Percentiles rank a stretch among this genome's conserved stretches.
Conservation (phyloP, 345 rosid species). For the Passiflora organensis region DNA sequence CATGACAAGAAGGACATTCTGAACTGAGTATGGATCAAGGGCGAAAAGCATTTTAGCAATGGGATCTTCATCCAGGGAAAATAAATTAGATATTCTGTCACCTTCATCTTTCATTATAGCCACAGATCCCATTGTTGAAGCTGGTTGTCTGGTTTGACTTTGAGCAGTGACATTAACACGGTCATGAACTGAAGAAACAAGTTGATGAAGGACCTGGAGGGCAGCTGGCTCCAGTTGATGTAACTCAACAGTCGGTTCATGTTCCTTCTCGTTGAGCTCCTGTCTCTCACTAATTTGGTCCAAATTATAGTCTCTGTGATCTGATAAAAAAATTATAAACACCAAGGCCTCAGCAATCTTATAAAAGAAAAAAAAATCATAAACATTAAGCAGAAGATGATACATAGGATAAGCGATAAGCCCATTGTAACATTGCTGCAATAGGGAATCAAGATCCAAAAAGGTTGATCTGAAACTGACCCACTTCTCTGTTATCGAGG, state of each 20-base stretch:
- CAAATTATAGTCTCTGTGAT: conserved; percentile 21
- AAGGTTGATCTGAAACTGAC: conserved; percentile 20
- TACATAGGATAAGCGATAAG: too few relatives aligned
- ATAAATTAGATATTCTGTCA: conserved; percentile 17
- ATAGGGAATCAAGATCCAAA: conserved; percentile 5
- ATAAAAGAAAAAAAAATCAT: too few relatives aligned
- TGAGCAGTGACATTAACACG: conserved; percentile 40
- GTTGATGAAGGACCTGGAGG: conserved; percentile 55
- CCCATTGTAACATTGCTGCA: too few relatives aligned
- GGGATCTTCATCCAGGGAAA: conserved; percentile 58
- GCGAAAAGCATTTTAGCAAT: conserved; percentile 66
- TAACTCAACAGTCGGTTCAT: conserved; percentile 25
- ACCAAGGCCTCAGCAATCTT: too few relatives aligned
- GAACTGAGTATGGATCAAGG: conserved; percentile 48
- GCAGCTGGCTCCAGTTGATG: conserved; percentile 44
- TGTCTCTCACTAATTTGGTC: conserved; percentile 23
- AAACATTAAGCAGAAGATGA: too few relatives aligned
- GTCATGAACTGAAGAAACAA: conserved; percentile 74
- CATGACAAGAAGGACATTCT: conserved; percentile 57
- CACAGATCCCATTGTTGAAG: conserved; percentile 30
- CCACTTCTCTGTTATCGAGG: conserved; percentile 20
- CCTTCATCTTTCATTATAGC: conserved; percentile 21
- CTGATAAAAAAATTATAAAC: conserved; percentile 23
- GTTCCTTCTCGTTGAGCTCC: conserved; percentile 27
- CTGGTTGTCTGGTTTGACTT: conserved; percentile 26